Conservation (phyloP, 768 basidiomycete species). For the Clitopilus hobsonii region DNA sequence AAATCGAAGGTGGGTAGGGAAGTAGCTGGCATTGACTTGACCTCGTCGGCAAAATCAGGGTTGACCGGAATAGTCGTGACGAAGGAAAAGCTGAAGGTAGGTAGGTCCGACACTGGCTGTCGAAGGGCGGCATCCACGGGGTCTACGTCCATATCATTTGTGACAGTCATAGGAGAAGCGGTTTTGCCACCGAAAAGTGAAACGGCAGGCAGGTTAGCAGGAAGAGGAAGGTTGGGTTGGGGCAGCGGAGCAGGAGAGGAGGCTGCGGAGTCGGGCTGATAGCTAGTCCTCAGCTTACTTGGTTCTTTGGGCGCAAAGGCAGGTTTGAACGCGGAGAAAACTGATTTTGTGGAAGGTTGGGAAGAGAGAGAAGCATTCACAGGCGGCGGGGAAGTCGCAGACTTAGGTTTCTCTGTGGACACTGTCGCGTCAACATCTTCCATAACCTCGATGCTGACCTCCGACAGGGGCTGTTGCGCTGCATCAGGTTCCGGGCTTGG, state of each 20-base stretch:
- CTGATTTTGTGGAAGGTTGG: slow-evolving; percentile 15
- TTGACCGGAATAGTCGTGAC: slow-evolving; percentile 15
- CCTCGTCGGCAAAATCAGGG: slow-evolving; percentile 24
- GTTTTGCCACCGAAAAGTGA: background rate
- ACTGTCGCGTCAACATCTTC: slow-evolving; percentile 22
- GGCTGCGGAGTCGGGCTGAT: slow-evolving; percentile 45
- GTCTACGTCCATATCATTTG: slow-evolving; percentile 8
- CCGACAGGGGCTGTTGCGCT: background rate
- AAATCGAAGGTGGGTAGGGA: slow-evolving; percentile 47
- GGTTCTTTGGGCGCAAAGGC: slow-evolving; percentile 66
- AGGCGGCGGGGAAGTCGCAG: slow-evolving; percentile 2
- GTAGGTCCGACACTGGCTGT: slow-evolving; percentile 24
- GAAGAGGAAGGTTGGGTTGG: slow-evolving; percentile 9
- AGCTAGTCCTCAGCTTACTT: slow-evolving; percentile 72
- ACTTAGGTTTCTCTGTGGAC: slow-evolving; percentile 10
- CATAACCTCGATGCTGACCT: slow-evolving; percentile 25
- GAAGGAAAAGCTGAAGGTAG: slow-evolving; percentile 30
- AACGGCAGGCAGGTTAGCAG: background rate
- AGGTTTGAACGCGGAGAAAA: slow-evolving; percentile 36
- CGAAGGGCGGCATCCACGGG: slow-evolving; percentile 26
- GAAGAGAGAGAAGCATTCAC: background rate
- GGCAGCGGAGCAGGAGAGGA: slow-evolving; percentile 17
- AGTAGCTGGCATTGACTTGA: slow-evolving; percentile 29
- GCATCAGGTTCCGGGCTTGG: slow-evolving; percentile 22
- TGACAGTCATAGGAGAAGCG: background rate